Percentiles rank a stretch among this genome's conserved stretches.
phyloP scores from a whole-genome alignment of 352 stramenopile species.

The Globisporangium parvum region DNA sequence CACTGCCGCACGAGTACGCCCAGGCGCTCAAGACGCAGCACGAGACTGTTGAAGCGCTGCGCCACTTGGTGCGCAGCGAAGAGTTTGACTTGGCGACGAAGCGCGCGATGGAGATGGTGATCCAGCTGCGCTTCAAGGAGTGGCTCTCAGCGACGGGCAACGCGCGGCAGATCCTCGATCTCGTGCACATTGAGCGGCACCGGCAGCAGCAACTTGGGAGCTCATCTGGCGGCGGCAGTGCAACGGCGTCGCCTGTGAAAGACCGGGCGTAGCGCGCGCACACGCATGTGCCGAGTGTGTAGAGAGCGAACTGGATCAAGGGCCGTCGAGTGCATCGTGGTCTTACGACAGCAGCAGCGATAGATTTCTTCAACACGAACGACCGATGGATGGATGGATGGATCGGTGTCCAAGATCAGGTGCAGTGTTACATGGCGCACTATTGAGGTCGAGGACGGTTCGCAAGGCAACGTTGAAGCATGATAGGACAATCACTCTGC shows the following conservation, averaged over 20 bases:
- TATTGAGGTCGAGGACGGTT: too few relatives aligned
- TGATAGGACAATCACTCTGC: too few relatives aligned
- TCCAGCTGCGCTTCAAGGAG: constrained; percentile 83
- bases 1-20: constrained; percentile 67
- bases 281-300: background rate
- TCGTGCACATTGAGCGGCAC: constrained; percentile 74
- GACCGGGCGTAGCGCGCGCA: constrained; percentile 5
- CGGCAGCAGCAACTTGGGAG: constrained; percentile 13
- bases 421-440: too few relatives aligned
- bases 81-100: constrained; percentile 79
- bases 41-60: constrained; percentile 69
- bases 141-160: constrained; percentile 86
- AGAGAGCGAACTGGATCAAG: background rate
- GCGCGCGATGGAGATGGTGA: constrained; percentile 74
- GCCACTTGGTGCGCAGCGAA: constrained; percentile 65
- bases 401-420: too few relatives aligned
- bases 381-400: background rate
- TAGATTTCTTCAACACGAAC: background rate
- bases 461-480: too few relatives aligned
- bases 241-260: constrained; percentile 12
- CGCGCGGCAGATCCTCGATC: constrained; percentile 83
- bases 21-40: constrained; percentile 58
- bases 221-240: background rate
- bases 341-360: background rate
- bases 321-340: background rate